Evolutionary conservation across 805 yeast genomes (phyloP).

Genomic region (Metschnikowia colocasiae): DNA sequence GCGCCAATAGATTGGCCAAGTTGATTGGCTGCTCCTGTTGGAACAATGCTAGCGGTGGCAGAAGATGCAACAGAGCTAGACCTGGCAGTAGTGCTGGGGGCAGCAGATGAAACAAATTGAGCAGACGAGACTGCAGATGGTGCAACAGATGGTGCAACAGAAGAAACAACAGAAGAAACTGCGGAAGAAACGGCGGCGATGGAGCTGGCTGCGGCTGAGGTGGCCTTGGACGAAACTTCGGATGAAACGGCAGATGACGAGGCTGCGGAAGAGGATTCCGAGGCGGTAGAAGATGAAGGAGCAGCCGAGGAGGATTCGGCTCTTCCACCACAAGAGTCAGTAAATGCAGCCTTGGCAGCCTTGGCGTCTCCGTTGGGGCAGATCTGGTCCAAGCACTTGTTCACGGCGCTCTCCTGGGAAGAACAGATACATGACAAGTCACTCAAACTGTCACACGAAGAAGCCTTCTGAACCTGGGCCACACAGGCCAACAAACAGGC

Average conservation of each 20-base stretch:
- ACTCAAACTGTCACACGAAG: constrained; percentile 55
- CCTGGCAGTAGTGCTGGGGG: constrained; percentile 19
- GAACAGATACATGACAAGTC: constrained; percentile 69
- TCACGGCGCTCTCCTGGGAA: constrained; percentile 48
- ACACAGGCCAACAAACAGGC: constrained; percentile 92
- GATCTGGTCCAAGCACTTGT: constrained; percentile 57
- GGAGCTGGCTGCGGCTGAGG: too few relatives aligned
- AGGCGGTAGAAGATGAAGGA: constrained; percentile 14
- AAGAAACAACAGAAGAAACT: constrained; percentile 15
- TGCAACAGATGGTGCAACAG: constrained; percentile 16
- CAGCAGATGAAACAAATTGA: not conserved
- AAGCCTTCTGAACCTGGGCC: constrained; percentile 58
- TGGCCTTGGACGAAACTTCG: constrained; percentile 15
- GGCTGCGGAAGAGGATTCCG: constrained; percentile 18
- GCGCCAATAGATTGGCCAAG: constrained; percentile 32
- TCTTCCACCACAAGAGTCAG: constrained; percentile 47
- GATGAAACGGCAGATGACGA: constrained; percentile 20
- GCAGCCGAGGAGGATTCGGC: constrained; percentile 29
- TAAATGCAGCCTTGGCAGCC: constrained; percentile 58
- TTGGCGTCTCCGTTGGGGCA: constrained; percentile 66
- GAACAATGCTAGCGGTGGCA: not conserved
- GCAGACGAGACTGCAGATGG: too few relatives aligned
- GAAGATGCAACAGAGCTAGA: constrained; percentile 11
- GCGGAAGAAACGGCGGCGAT: constrained; percentile 6
- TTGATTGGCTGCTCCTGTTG: constrained; percentile 23